Evolutionary conservation across 306 rosid species (phyloP).

Genomic region (Gleditsia sinensis): DNA sequence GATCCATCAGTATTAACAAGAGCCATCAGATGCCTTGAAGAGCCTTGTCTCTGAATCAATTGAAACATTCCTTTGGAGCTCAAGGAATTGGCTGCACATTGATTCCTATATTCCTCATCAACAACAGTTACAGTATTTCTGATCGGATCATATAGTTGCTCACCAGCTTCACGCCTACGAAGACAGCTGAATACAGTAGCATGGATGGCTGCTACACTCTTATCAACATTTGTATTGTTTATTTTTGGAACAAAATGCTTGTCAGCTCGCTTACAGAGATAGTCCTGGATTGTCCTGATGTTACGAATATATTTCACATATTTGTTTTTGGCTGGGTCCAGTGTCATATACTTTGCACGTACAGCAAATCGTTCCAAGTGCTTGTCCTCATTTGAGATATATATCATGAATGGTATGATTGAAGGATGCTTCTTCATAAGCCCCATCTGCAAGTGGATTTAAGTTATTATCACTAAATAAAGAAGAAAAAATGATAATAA

Average conservation of each 20-base stretch:
- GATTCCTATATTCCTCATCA: conserved; percentile 83
- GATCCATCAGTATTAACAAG: conserved; percentile 87
- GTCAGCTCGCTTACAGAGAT: conserved; percentile 84
- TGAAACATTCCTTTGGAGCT: conserved; percentile 90
- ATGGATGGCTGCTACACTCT: conserved; percentile 91
- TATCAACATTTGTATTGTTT: conserved; percentile 86
- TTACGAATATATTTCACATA: conserved; percentile 80
- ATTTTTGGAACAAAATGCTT: conserved; percentile 88
- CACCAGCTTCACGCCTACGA: conserved; percentile 79
- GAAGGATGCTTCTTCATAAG: conserved; percentile 92
- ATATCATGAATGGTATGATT: conserved; percentile 82
- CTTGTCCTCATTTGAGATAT: conserved; percentile 81
- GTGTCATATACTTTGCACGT: conserved; percentile 84
- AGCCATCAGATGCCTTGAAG: conserved; percentile 80
- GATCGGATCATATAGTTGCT: conserved; percentile 60
- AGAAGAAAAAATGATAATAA: neutral
- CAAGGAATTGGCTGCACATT: conserved; percentile 79
- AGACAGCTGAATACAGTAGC: conserved; percentile 88
- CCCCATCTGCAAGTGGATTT: conserved; percentile 61
- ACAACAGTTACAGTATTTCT: conserved; percentile 67
- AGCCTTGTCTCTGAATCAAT: conserved; percentile 81
- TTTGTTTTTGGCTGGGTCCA: conserved; percentile 84
- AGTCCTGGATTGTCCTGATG: conserved; percentile 85
- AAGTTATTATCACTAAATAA: neutral
- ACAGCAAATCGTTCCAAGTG: conserved; percentile 89